Conservation (phyloP, 495 filamentous ascomycete species). For the Trichoderma reesei region DNA sequence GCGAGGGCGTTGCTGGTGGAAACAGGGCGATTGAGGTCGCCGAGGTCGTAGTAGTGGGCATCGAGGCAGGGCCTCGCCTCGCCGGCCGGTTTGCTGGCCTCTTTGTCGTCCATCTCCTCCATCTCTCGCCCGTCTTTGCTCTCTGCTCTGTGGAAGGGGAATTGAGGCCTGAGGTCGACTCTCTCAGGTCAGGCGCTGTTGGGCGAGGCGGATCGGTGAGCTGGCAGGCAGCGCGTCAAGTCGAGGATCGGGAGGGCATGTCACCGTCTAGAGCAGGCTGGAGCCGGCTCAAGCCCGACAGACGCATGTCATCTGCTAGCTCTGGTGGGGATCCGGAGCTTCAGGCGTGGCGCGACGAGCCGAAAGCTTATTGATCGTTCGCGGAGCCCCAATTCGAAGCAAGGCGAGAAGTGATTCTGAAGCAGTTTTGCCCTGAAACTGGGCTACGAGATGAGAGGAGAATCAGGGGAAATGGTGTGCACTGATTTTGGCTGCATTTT, state of each 20-base stretch:
- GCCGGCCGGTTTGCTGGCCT: not conserved
- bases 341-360: not conserved
- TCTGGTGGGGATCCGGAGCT: not conserved
- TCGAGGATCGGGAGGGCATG: not conserved
- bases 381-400: not conserved
- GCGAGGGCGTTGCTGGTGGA: slow-evolving; percentile 33
- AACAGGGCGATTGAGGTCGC: slow-evolving; percentile 39
- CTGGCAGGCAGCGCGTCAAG: not conserved
- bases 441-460: not conserved
- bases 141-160: not conserved
- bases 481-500: not conserved
- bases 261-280: not conserved
- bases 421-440: no score
- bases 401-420: not conserved
- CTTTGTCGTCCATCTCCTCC: not conserved
- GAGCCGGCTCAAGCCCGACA: not conserved
- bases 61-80: not conserved
- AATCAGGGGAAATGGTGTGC: not conserved
- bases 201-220: not conserved
- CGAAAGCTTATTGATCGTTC: not conserved
- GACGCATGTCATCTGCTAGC: not conserved
- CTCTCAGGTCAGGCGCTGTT: not conserved
- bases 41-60: slow-evolving; percentile 46
- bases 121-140: not conserved
- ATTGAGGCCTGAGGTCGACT: not conserved